These are phyloP conservation scores for Rhizophagus clarus DNA, from an alignment of 192 early-diverging fungal genomes.

Conservation along the genomic window DNA sequence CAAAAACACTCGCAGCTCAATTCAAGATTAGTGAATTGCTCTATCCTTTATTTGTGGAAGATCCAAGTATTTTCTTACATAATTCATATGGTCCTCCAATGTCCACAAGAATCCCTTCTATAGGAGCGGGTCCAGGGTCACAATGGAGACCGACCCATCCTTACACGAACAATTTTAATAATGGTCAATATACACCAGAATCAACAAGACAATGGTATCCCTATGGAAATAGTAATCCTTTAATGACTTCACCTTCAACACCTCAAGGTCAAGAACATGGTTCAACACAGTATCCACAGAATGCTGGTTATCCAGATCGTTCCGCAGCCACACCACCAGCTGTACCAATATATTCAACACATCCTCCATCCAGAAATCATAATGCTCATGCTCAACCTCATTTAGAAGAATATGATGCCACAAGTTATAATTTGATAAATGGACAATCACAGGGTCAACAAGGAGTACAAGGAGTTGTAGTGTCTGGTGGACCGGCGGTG, in stretches of 20 bases:
- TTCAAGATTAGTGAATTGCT: conserved; percentile 74
- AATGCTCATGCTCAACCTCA: conserved; percentile 5
- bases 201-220: conserved; percentile 21
- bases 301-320: neutral
- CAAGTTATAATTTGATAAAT: conserved; percentile 29
- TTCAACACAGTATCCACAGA: conserved; percentile 20
- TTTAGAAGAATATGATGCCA: conserved; percentile 16
- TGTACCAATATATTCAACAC: conserved; percentile 19
- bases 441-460: conserved; percentile 30
- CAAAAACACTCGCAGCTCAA: conserved; percentile 66
- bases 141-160: conserved; percentile 28
- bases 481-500: conserved; percentile 4
- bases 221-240: conserved; percentile 19
- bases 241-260: neutral
- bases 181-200: conserved; percentile 11
- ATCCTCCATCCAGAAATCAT: conserved; percentile 2
- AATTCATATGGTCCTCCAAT: conserved; percentile 16
- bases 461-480: conserved; percentile 16
- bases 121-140: neutral
- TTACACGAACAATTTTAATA: conserved; percentile 20
- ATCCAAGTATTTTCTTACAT: conserved; percentile 64
- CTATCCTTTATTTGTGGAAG: conserved; percentile 76
- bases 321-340: neutral
- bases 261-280: conserved; percentile 16
- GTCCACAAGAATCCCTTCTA: conserved; percentile 26